Evolutionary conservation across 83 land plant species (phyloP), one percentile per base, ranked within the genome.

Genomic region (Diphasiastrum complanatum): DNA sequence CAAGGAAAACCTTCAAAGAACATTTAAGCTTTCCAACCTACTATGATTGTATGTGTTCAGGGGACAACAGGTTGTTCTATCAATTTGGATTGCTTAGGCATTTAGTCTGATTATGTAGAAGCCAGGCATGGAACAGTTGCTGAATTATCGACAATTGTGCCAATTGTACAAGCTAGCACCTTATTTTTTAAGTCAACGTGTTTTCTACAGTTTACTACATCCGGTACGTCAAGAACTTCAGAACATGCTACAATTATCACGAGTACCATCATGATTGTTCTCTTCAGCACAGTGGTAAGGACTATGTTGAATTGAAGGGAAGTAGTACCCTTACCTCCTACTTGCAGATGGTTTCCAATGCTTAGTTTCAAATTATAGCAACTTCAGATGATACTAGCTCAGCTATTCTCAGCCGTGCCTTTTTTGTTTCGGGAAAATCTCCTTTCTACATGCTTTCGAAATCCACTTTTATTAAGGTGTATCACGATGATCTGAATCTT

Each of bases 271-370:
- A 66, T 78, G 16, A 83, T 90, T 49, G 99, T 95, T 50, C 90
- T 95, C 35, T 72, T 84, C 64, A 92, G 98, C 72, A 89, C 99
- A 69, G 83, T 89, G 85, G 96, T 89, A 81, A 45, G 20, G 29
- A 22, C 52, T 29, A 50, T 50, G 16, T 24, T 50, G 1, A n/a
- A 50, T 41, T n/a, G n/a, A n/a, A n/a, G n/a, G n/a, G n/a, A 54
- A 26, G 33, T 2, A 8, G 14, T 18, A 2, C 31, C 54, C 54
- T 20, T 24, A n/a, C 28, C 26, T 26, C 24, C n/a, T 3, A 14
- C 54, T 25, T 5, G 54, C n/a, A 19, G 28, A 27, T 51, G 29
- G 1, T 54, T 54, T 16, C 18, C 51, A 4, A 19, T 16, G 5
- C 14, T 5, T 4, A 47, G 18, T 5, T 5, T 47, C 14, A 25